Base-by-base conservation (phyloP, 75 land plant genomes). In the Cupressus sempervirens region DNA sequence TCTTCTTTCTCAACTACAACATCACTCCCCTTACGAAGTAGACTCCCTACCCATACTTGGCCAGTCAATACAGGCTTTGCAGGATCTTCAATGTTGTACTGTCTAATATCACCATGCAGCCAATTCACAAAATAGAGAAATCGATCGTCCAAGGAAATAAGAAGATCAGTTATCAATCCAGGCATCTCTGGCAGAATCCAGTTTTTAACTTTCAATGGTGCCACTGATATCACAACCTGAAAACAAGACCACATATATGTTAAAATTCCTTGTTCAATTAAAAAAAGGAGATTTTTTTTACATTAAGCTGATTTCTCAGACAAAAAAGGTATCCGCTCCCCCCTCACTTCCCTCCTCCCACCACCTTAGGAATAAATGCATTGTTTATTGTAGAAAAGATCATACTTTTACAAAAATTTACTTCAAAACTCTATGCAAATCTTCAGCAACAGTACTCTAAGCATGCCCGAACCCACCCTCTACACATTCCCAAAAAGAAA, bases 101-200 rank as follows among this genome's bases (percentile, higher is more conserved):
- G 99, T 76, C 99, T 89, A 67, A 98, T 80, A 85, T 98, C 99
- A 23, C 99, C 99, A 88, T 98, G 99, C 53, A 98, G 93, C 99
- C 99, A 98, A 87, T 98, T 98, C 3, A 88, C 93, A 87, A 98
- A 93, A 88, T 96, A 98, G 26, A 98, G 91, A 85, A 85, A 98
- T 2, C 95, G 98, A 75, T 98, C 99, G 86, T 98, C 99, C 18
- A 98, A 91, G 46, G 99, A 96, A 67, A 98, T 96, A 77, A 98
- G 87, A 83, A 98, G 92, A 82, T 98, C 99, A 23, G 99, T 98
- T 45, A 98, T 98, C 30, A 98, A 95, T n/a, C 96, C 97, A 10
- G 98, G 98, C 96, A 98, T 92, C 77, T 96, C 91, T 23, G 98
- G 99, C 38, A 98, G 87, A 84, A 98, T 94, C 99, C 99, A 98